phyloP scores from a whole-genome alignment of 2,329 filamentous ascomycete species.

The Cordyceps cicadae region DNA sequence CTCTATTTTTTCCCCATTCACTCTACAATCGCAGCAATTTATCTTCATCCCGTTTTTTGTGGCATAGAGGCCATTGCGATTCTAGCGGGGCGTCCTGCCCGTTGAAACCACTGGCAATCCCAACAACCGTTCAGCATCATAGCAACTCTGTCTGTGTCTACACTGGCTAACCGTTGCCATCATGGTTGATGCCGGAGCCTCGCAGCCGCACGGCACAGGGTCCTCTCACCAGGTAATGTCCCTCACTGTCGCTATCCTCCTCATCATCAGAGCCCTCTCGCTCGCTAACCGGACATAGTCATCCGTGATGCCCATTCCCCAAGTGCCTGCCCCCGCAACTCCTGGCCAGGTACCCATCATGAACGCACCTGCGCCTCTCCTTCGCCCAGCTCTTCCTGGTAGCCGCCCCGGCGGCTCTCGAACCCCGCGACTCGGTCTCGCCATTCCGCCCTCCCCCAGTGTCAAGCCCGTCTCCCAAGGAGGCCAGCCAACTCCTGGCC shows the following conservation, averaged over 20 bases:
- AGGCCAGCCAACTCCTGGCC: slow-evolving; percentile 24
- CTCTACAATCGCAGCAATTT: no score
- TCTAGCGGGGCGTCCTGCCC: slow-evolving; percentile 4
- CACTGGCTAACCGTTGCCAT: slow-evolving; percentile 14
- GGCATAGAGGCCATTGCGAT: not conserved
- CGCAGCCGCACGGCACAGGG: slow-evolving; percentile 15
- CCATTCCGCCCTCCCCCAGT: slow-evolving; percentile 82
- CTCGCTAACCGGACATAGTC: slow-evolving; percentile 1
- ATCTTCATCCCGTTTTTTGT: not conserved
- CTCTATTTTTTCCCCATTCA: not conserved
- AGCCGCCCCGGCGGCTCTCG: slow-evolving; percentile 53
- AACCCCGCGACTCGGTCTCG: slow-evolving; percentile 72
- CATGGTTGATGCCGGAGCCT: slow-evolving; percentile 21
- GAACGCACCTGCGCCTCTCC: slow-evolving; percentile 69
- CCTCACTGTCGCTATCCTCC: not conserved
- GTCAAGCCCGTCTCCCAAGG: slow-evolving; percentile 60
- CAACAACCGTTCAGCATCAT: not conserved
- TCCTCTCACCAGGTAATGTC: slow-evolving; percentile 11
- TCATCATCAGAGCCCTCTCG: not conserved
- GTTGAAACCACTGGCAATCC: not conserved
- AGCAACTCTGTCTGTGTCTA: not conserved
- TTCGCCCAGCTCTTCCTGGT: slow-evolving; percentile 75
- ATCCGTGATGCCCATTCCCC: slow-evolving; percentile 16
- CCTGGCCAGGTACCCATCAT: slow-evolving; percentile 46
- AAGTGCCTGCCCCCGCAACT: slow-evolving; percentile 21